phyloP scores from a whole-genome alignment of 106 monocot genomes.

The Dendrobium huoshanense region DNA sequence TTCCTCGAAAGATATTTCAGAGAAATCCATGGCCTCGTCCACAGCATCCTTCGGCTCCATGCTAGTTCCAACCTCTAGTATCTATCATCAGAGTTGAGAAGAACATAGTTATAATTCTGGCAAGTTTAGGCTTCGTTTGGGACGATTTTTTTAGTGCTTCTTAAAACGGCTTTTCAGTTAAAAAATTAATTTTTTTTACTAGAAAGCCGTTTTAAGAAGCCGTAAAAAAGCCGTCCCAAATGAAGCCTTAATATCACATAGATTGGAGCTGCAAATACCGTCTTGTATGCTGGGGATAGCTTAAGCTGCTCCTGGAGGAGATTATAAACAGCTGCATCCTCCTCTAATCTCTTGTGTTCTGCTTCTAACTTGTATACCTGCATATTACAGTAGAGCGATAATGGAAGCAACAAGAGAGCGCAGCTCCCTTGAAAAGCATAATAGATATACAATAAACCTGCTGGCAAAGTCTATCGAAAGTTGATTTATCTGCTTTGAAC shows the following conservation, averaged over 20 bases:
- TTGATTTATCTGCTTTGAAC: constrained; percentile 51
- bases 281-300: constrained; percentile 71
- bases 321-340: constrained; percentile 74
- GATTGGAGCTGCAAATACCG: constrained; percentile 22
- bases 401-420: neutral
- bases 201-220: no score
- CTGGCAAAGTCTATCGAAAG: constrained; percentile 59
- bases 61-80: constrained; percentile 8
- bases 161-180: no score
- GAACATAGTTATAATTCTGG: neutral
- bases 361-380: constrained; percentile 57
- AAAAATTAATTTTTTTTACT: no score
- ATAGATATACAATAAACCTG: constrained; percentile 35
- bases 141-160: no score
- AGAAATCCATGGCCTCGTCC: constrained; percentile 18
- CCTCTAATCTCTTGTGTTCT: constrained; percentile 56
- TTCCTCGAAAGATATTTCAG: constrained; percentile 74
- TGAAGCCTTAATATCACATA: neutral
- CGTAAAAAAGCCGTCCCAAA: no score
- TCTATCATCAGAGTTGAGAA: neutral
- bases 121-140: no score
- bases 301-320: constrained; percentile 66
- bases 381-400: neutral
- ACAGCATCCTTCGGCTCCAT: constrained; percentile 20
- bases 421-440: neutral